Conservation (phyloP, 768 basidiomycete species). For the Megacollybia marginata region DNA sequence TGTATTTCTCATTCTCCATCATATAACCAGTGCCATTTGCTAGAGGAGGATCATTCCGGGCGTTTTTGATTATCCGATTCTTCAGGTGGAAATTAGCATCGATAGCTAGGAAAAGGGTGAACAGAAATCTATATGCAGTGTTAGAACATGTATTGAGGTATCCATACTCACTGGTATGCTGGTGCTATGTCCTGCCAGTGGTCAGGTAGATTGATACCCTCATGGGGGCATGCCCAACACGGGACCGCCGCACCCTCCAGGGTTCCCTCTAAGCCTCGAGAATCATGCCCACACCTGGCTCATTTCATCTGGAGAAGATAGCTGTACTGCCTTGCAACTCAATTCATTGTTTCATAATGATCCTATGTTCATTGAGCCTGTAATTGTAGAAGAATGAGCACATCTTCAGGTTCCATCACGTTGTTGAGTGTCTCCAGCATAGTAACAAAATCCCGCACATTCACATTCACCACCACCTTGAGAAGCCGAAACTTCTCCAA, state of each 20-base stretch:
- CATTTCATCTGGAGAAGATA: too few species aligned
- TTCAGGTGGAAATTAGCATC: background rate
- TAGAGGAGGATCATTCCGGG: background rate
- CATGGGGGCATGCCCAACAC: conserved; percentile 9
- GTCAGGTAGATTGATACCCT: conserved; percentile 7
- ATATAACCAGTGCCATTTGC: background rate
- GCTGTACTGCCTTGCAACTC: too few species aligned
- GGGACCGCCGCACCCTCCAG: conserved; percentile 4
- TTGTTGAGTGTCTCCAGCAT: too few species aligned
- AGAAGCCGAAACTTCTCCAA: background rate
- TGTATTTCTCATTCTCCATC: background rate
- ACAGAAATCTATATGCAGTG: background rate
- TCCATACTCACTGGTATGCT: background rate
- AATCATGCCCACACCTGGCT: too few species aligned
- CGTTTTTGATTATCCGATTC: background rate
- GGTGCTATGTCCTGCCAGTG: conserved; percentile 7
- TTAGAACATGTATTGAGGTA: background rate
- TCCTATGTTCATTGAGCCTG: too few species aligned
- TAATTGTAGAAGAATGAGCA: too few species aligned
- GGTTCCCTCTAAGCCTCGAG: too few species aligned
- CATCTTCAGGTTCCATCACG: too few species aligned
- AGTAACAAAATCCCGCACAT: too few species aligned
- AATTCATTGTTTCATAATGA: too few species aligned
- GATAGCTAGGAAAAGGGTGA: background rate
- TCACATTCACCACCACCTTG: conserved; percentile 1